Percentiles rank a stretch among this genome's conserved stretches.
phyloP scores from a whole-genome alignment of 2,329 filamentous ascomycete genomes.

The Fusarium compactum region DNA sequence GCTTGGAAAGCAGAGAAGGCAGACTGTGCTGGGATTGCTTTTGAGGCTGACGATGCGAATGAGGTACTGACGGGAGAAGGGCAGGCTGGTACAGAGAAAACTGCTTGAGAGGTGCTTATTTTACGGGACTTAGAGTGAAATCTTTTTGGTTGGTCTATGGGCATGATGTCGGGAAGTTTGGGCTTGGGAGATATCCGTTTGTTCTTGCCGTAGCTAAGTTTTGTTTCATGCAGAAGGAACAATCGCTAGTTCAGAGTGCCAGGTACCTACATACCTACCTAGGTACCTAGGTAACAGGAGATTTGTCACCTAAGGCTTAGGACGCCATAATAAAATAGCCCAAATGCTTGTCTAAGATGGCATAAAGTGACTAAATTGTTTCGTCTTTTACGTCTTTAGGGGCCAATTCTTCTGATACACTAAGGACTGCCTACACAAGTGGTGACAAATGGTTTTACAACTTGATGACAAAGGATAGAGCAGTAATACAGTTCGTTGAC shows the following conservation, averaged over 20 bases:
- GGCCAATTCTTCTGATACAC: too few species aligned
- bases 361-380: too few species aligned
- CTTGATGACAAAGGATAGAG: not conserved
- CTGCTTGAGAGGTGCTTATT: not conserved
- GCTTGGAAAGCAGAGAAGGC: slow-evolving; percentile 47
- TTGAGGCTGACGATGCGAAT: slow-evolving; percentile 41
- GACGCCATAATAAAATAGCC: too few species aligned
- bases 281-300: too few species aligned
- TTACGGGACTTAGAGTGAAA: not conserved
- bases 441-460: not conserved
- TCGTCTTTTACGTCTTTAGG: too few species aligned
- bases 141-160: not conserved
- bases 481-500: accelerated
- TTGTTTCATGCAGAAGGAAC: not conserved
- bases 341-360: too few species aligned
- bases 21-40: slow-evolving; percentile 43
- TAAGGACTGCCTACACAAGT: not conserved
- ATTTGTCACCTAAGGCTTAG: too few species aligned
- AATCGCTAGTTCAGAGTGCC: not conserved
- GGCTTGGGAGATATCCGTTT: not conserved
- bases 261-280: too few species aligned
- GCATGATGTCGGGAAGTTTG: not conserved
- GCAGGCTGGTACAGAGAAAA: not conserved
- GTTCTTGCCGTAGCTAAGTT: not conserved
- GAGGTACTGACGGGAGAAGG: not conserved